These are phyloP conservation scores for Pseudogymnoascus sp. DNA, from an alignment of 2,329 filamentous ascomycete species.

Conservation along the genomic window DNA sequence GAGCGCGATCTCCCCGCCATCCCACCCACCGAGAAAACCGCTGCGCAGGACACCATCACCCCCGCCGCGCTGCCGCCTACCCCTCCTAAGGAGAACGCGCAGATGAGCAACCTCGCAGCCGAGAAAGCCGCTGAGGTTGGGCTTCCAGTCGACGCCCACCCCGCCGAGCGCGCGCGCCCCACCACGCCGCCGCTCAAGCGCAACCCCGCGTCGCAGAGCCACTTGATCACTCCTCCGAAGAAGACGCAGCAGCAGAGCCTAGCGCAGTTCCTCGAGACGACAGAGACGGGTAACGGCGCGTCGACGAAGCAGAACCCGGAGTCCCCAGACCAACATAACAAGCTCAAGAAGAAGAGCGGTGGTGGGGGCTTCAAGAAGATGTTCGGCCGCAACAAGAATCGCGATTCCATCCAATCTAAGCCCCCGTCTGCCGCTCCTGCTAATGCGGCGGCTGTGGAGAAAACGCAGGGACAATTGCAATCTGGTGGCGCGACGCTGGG, in stretches of 20 bases:
- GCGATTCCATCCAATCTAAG: constrained; percentile 39
- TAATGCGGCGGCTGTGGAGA: constrained; percentile 44
- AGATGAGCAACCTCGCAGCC: constrained; percentile 17
- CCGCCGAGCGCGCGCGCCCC: constrained; percentile 10
- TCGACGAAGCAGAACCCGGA: neutral
- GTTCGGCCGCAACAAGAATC: constrained; percentile 55
- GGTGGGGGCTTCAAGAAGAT: constrained; percentile 52
- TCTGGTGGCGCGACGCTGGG: constrained; percentile 24
- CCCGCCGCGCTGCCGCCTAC: constrained; percentile 18
- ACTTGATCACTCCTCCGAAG: neutral
- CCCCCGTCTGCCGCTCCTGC: constrained; percentile 33
- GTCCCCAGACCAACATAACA: constrained; percentile 33
- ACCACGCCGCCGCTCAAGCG: neutral
- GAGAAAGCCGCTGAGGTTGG: constrained; percentile 29
- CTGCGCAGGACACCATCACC: constrained; percentile 25
- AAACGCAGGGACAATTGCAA: constrained; percentile 28
- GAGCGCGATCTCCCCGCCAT: constrained; percentile 23
- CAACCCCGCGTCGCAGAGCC: neutral
- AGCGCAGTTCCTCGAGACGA: neutral
- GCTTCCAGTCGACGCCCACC: constrained; percentile 19
- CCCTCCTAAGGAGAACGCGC: constrained; percentile 17
- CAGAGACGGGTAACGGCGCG: neutral
- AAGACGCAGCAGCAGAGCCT: neutral
- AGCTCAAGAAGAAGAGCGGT: constrained; percentile 42
- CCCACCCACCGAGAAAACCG: constrained; percentile 9